Conservation (phyloP, 2,329 filamentous ascomycete genomes). For the Stagonosporopsis chrysanthemi region DNA sequence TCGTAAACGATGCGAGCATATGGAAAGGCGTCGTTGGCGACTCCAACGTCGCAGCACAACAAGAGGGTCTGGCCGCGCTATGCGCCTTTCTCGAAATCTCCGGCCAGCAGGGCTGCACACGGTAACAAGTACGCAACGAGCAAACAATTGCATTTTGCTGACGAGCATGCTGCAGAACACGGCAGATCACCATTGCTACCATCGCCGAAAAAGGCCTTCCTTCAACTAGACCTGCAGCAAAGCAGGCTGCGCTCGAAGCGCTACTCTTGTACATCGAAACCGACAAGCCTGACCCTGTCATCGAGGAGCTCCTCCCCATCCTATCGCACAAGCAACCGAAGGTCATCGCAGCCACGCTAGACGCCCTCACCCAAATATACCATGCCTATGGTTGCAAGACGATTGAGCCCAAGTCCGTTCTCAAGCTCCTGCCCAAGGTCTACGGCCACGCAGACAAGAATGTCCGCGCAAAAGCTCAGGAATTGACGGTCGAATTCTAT, state of each 20-base stretch:
- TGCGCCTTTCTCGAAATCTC: slow-evolving; percentile 94
- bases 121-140: slow-evolving; percentile 53
- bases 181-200: slow-evolving; percentile 74
- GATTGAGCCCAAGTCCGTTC: slow-evolving; percentile 88
- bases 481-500: slow-evolving; percentile 91
- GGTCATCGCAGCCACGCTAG: slow-evolving; percentile 77
- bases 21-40: slow-evolving; percentile 95
- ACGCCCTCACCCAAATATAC: slow-evolving; percentile 81
- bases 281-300: slow-evolving; percentile 81
- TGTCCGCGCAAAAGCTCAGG: slow-evolving; percentile 91
- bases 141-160: slow-evolving; percentile 11
- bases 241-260: slow-evolving; percentile 85
- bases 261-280: slow-evolving; percentile 89
- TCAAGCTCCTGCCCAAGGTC: slow-evolving; percentile 86
- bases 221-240: slow-evolving; percentile 86
- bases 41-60: slow-evolving; percentile 95
- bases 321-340: slow-evolving; percentile 91
- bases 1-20: slow-evolving; percentile 80
- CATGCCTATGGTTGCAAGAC: slow-evolving; percentile 96
- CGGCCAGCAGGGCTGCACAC: slow-evolving; percentile 77
- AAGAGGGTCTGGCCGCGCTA: slow-evolving; percentile 86
- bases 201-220: slow-evolving; percentile 92
- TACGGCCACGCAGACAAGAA: slow-evolving; percentile 99
- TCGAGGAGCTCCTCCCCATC: slow-evolving; percentile 87
- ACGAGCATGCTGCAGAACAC: slow-evolving; percentile 63